phyloP scores from a whole-genome alignment of 2,329 filamentous ascomycete genomes.

The Xylariaceae sp. region DNA sequence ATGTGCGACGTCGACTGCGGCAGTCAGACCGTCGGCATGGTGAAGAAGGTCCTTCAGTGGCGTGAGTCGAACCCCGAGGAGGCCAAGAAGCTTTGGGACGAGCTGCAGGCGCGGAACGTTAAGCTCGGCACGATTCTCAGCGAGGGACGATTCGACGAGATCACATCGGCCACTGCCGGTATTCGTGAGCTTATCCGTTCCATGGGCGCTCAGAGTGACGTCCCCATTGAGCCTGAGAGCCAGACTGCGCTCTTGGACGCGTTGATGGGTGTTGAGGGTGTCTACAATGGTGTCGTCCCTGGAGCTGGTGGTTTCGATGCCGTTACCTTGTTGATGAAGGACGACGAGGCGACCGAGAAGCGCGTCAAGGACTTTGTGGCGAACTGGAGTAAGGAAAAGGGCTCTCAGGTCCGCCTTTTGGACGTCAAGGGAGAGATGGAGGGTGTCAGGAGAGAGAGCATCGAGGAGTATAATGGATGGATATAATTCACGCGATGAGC shows the following conservation, averaged over 20 bases:
- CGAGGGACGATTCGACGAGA: constrained; percentile 38
- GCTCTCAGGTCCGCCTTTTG: constrained; percentile 62
- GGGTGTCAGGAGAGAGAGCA: constrained; percentile 28
- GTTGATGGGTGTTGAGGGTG: constrained; percentile 64
- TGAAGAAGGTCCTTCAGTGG: constrained; percentile 86
- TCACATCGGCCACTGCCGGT: constrained; percentile 43
- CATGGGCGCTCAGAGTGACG: constrained; percentile 69
- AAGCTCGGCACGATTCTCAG: constrained; percentile 59
- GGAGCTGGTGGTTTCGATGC: constrained; percentile 94
- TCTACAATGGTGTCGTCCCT: constrained; percentile 86
- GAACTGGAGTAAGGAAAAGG: constrained; percentile 57
- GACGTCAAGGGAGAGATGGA: constrained; percentile 35
- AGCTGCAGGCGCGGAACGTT: constrained; percentile 70
- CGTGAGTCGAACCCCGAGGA: constrained; percentile 56
- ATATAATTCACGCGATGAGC: constrained; percentile 9
- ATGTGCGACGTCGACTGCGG: constrained; percentile 98
- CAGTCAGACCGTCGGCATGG: constrained; percentile 90
- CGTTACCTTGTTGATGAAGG: constrained; percentile 70
- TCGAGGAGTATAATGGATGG: constrained; percentile 30
- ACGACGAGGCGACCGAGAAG: constrained; percentile 59
- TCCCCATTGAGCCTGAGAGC: constrained; percentile 81
- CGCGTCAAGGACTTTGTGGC: constrained; percentile 58
- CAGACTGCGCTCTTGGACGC: constrained; percentile 83
- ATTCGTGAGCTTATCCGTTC: constrained; percentile 62
- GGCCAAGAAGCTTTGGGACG: constrained; percentile 68